Evolutionary conservation across 2,329 filamentous ascomycete species (phyloP), one percentile per base, ranked within the genome.

Genomic region (Trichophaea hybrida): DNA sequence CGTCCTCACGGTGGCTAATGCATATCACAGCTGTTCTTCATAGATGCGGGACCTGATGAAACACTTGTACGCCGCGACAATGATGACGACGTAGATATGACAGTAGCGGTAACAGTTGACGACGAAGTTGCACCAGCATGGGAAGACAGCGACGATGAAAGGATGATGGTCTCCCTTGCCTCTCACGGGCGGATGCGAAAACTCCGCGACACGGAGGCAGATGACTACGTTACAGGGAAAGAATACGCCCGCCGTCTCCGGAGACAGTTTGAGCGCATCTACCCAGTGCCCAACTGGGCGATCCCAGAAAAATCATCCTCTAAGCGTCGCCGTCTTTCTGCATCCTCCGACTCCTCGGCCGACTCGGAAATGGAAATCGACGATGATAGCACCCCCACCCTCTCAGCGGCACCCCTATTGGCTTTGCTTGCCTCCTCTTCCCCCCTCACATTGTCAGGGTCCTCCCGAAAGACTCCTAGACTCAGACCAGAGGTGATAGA

Each of bases 61-160:
- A 68, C 71, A 51, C 67, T 75, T 63, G 71, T 73, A 65, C 70
- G 71, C 52, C 70, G 73, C 59, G 71, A 72, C 50, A 70, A 72
- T 17, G 69, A 71, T 4, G 72, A 73, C 34, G 57, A 63, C 43
- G 32, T 24, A 58, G 61, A 33, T 57, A 65, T 31, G 64, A 38
- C 24, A 15, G 34, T 13, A 13, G 44, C 68, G 8, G 73, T 74
- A 1, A 72, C 75, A 24, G 70, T 72, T 24, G 74, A 73, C 35
- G 72, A 71, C 37, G 72, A 73, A 65, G 75, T 78, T 46, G 75
- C 76, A 17, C 78, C 84, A 2, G 86, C 82, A 1, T 98, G 93
- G 93, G 83, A 90, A 67, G 93, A 98, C 71, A 97, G 90, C 72
- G 93, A 98, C 68, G 93, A 98, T 70, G 93, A 97, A 70, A 80